Conservation (phyloP, 106 monocot genomes). For the Apostasia shenzhenica region DNA sequence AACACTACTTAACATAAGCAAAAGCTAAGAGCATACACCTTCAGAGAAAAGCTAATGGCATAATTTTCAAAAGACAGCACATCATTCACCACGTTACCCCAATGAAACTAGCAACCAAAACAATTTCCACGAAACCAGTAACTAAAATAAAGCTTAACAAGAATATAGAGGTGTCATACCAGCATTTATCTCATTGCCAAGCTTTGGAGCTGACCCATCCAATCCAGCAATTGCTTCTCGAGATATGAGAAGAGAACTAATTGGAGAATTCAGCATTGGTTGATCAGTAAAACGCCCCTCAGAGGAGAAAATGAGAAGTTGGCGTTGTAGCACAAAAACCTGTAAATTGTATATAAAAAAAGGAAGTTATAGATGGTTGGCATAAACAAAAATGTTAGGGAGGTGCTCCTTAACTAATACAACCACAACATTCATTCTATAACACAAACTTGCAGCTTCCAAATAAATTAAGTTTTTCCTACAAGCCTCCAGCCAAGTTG, state of each 20-base stretch:
- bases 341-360: conserved; percentile 18
- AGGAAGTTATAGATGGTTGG: too few relatives aligned
- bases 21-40: background rate
- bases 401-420: too few relatives aligned
- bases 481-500: too few relatives aligned
- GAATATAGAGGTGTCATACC: conserved; percentile 27
- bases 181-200: conserved; percentile 74
- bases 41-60: background rate
- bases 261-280: conserved; percentile 41
- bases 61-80: background rate
- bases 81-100: background rate
- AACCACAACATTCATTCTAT: too few relatives aligned
- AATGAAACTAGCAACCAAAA: background rate
- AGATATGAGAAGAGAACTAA: conserved; percentile 23
- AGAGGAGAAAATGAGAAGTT: conserved; percentile 66
- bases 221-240: conserved; percentile 36
- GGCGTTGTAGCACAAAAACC: conserved; percentile 86
- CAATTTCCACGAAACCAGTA: conserved; percentile 6
- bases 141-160: conserved; percentile 5
- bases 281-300: conserved; percentile 64
- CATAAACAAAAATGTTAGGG: too few relatives aligned
- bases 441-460: too few relatives aligned
- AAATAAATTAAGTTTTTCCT: too few relatives aligned
- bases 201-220: conserved; percentile 61
- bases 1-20: background rate